These are phyloP conservation scores for Zygosaccharomyces pseudobailii DNA, from an alignment of 1,139 yeast genomes.

Conservation along the genomic window DNA sequence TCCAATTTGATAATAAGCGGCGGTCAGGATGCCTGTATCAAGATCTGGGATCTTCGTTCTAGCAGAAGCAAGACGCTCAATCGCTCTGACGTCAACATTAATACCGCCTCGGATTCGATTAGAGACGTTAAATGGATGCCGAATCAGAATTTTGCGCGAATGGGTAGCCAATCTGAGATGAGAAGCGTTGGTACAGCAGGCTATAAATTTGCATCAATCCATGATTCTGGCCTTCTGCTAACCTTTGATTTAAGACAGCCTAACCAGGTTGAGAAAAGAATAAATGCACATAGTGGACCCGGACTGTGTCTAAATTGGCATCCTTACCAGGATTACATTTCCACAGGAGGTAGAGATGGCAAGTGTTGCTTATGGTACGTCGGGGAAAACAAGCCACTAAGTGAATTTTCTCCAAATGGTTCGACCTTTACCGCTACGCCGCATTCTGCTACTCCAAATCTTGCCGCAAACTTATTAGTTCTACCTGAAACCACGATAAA, in stretches of 20 bases:
- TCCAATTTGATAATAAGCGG: slow-evolving; percentile 70
- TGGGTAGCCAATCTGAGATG: slow-evolving; percentile 7
- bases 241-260: slow-evolving; percentile 75
- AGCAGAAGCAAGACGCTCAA: slow-evolving; percentile 29
- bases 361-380: slow-evolving; percentile 35
- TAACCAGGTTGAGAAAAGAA: slow-evolving; percentile 56
- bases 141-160: slow-evolving; percentile 19
- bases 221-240: slow-evolving; percentile 84
- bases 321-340: slow-evolving; percentile 73
- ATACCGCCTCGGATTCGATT: slow-evolving; percentile 43
- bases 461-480: slow-evolving; percentile 25
- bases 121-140: slow-evolving; percentile 36
- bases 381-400: slow-evolving; percentile 32
- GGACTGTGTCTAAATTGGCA: slow-evolving; percentile 88
- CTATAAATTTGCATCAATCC: slow-evolving; percentile 61
- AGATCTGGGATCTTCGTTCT: slow-evolving; percentile 80
- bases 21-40: slow-evolving; percentile 84
- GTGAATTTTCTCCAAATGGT: slow-evolving; percentile 6
- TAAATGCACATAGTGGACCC: slow-evolving; percentile 90
- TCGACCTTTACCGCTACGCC: slow-evolving; percentile 5
- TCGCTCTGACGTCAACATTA: slow-evolving; percentile 32
- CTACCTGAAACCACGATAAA: slow-evolving; percentile 68
- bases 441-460: slow-evolving; percentile 19
- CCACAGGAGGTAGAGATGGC: slow-evolving; percentile 90
- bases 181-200: slow-evolving; percentile 30